phyloP scores from a whole-genome alignment of 805 yeast species.

The Ogataea pilisensis region DNA sequence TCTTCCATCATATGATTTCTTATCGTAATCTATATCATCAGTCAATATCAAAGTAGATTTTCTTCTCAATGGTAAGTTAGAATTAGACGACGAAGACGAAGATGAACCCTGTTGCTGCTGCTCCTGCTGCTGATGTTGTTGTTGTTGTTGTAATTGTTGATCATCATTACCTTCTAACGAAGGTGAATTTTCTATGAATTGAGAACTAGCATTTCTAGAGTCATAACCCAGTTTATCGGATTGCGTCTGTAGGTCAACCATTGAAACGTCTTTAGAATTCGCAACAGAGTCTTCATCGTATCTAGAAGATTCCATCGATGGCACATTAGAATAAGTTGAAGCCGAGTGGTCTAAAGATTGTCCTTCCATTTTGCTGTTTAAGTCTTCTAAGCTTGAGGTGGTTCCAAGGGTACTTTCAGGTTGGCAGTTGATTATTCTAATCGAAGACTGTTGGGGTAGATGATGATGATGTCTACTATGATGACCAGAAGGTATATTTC shows the following conservation, averaged over 20 bases:
- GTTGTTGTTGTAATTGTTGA: background rate
- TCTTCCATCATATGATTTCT: constrained; percentile 34
- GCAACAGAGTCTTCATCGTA: constrained; percentile 8
- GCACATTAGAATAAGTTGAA: constrained; percentile 3
- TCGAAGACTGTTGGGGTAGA: constrained; percentile 1
- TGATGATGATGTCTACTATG: background rate
- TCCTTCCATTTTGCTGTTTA: constrained; percentile 4
- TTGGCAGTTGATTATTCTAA: constrained; percentile 2
- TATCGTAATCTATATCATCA: constrained; percentile 60
- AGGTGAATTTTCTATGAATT: constrained; percentile 13
- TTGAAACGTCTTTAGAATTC: constrained; percentile 30
- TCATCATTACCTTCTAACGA: background rate
- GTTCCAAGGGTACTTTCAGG: background rate
- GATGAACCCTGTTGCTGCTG: too few relatives aligned
- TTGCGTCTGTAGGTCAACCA: constrained; percentile 30
- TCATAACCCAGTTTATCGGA: constrained; percentile 3
- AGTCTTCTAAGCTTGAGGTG: background rate
- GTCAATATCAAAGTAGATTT: constrained; percentile 70
- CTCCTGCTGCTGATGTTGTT: too few relatives aligned
- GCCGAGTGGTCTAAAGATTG: constrained; percentile 2
- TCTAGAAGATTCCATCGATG: constrained; percentile 3
- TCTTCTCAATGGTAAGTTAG: constrained; percentile 39
- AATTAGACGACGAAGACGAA: background rate
- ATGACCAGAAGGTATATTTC: constrained; percentile 4
- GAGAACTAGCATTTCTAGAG: constrained; percentile 6